Base-by-base conservation (phyloP, 2,329 filamentous ascomycete species). In the Chalara sp. region DNA sequence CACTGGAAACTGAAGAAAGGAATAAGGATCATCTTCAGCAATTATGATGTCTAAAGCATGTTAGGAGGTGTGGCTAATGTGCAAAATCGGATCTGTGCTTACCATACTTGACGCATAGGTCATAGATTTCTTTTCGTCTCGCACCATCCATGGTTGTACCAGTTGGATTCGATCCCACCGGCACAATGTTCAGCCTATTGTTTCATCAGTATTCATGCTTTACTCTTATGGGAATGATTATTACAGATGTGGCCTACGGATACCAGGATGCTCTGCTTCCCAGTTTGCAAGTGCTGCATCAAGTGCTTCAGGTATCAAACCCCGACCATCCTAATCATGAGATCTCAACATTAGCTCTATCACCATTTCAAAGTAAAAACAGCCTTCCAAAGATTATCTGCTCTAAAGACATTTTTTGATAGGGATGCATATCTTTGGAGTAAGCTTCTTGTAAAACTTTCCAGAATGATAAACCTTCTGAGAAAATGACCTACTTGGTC, bases 401-500 rank as follows among this genome's bases (percentile, higher is more conserved):
- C 21, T 21, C 21, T 21, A 21, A 21, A 21, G 21, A 21, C 21
- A 21, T 21, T 21, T 2, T 21, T 21, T 21, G 21, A 21, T 21
- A 21, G 3, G 21, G 21, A 21, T 21, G 21, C 21, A 21, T 21
- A 21, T 21, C 21, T 21, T 21, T 21, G 21, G 21, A 21, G 21
- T 21, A 21, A 21, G 21, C 21, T 21, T 2, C 21, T 21, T 21
- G 21, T 21, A 21, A 21, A 21, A 21, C 3, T 21, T 21, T 21
- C 21, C 2, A 21, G 21, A 21, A 21, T 21, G 21, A 21, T 21
- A 21, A 21, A 2, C 21, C 21, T 21, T 21, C 21, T 21, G 21
- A 21, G n/a, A 79, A 58, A 86, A 96, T 3, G 21, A 21, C 21
- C 2, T 21, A 21, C 21, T 21, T 11, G 10, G 10, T 39, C 13